Evolutionary conservation across 768 basidiomycete genomes (phyloP).

Genomic region (Suillus discolor): DNA sequence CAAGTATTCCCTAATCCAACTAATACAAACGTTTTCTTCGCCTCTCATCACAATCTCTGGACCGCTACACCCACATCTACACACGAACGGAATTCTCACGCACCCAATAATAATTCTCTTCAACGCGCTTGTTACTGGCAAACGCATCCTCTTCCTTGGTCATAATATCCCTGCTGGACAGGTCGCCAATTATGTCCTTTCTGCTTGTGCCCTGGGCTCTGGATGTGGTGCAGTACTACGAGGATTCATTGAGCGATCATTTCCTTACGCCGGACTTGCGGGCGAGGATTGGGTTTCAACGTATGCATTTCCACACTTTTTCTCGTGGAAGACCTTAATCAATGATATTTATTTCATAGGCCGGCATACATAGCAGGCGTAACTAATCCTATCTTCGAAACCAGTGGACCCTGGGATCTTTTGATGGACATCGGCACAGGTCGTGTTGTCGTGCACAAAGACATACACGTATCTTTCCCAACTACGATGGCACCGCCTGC

Average conservation of each 20-base stretch:
- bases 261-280: slow-evolving; percentile 92
- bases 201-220: slow-evolving; percentile 91
- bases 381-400: slow-evolving; percentile 95
- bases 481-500: slow-evolving; percentile 41
- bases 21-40: slow-evolving; percentile 82
- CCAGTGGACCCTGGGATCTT: slow-evolving; percentile 87
- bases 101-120: slow-evolving; percentile 95
- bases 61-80: slow-evolving; percentile 88
- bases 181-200: slow-evolving; percentile 89
- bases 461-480: slow-evolving; percentile 67
- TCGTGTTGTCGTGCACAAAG: slow-evolving; percentile 84
- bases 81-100: slow-evolving; percentile 87
- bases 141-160: slow-evolving; percentile 95
- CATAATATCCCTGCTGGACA: slow-evolving; percentile 87
- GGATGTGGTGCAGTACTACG: slow-evolving; percentile 84
- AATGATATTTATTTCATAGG: slow-evolving; percentile 38
- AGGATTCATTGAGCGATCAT: slow-evolving; percentile 89
- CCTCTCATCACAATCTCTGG: slow-evolving; percentile 62
- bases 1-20: slow-evolving; percentile 90
- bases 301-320: slow-evolving; percentile 48
- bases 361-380: slow-evolving; percentile 96
- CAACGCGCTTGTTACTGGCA: slow-evolving; percentile 93
- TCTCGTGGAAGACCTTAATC: neutral
- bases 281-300: slow-evolving; percentile 90
- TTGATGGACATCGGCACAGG: slow-evolving; percentile 90